Evolutionary conservation across 116 monocot species (phyloP).

Genomic region (Phalaenopsis hybrid): DNA sequence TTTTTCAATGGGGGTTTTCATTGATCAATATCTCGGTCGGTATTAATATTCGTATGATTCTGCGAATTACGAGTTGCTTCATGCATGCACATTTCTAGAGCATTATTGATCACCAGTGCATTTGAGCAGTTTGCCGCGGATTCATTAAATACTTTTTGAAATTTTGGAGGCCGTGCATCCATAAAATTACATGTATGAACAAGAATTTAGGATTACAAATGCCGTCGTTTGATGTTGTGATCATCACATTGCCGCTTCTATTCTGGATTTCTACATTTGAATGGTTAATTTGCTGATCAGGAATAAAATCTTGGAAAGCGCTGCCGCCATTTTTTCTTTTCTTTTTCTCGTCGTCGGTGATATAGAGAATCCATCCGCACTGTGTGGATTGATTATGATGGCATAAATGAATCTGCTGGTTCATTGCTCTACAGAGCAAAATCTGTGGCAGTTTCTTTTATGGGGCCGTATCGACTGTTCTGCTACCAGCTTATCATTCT

Average conservation of each 20-base stretch:
- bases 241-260: not conserved
- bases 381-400: not conserved
- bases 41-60: not conserved
- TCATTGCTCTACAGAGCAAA: not conserved
- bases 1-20: not conserved
- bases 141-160: not conserved
- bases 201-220: not conserved
- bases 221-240: not conserved
- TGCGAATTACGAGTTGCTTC: not conserved
- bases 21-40: not conserved
- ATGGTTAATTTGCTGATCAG: not conserved
- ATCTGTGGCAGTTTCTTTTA: conserved; percentile 8
- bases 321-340: too few species aligned
- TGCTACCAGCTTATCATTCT: not conserved
- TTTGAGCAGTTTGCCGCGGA: not conserved
- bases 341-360: not conserved
- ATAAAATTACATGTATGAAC: not conserved
- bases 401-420: conserved; percentile 17
- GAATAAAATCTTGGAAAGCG: not conserved
- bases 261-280: not conserved
- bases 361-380: not conserved
- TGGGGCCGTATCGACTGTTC: conserved; percentile 3
- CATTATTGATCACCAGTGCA: not conserved
- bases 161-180: conserved; percentile 2
- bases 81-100: not conserved